A percentile compares a stretch with the other conserved stretches of the same genome.
phyloP scores from a whole-genome alignment of 495 filamentous ascomycete species.

The Aspergillus homomorphus region DNA sequence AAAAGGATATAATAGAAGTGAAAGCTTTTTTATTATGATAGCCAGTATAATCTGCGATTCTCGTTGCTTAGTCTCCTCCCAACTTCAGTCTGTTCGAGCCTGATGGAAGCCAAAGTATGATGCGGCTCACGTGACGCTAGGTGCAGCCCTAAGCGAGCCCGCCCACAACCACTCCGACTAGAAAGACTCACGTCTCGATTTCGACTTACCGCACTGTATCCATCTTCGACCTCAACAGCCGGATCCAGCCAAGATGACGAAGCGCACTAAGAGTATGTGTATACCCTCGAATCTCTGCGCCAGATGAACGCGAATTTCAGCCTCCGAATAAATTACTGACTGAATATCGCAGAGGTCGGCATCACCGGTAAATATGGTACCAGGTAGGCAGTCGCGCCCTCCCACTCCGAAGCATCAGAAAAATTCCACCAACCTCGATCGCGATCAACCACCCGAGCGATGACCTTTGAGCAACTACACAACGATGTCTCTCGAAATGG shows the following conservation, averaged over 20 bases:
- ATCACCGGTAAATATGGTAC: conserved; percentile 70
- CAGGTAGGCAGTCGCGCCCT: conserved; percentile 49
- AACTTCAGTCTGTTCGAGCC: neutral
- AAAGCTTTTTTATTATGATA: neutral
- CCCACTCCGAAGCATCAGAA: conserved; percentile 18
- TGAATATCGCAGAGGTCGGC: conserved; percentile 67
- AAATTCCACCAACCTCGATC: conserved; percentile 23
- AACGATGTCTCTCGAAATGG: conserved; percentile 9
- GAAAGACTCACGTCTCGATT: conserved; percentile 35
- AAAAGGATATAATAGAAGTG: neutral
- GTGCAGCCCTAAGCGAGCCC: conserved; percentile 47
- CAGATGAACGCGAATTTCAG: neutral
- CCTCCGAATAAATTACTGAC: conserved; percentile 32
- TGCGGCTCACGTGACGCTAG: conserved; percentile 28
- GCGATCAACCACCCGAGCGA: conserved; percentile 18
- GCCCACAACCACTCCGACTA: conserved; percentile 44
- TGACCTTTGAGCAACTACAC: conserved; percentile 10
- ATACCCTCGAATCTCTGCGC: conserved; percentile 1
- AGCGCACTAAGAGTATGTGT: conserved; percentile 82
- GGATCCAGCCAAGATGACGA: conserved; percentile 74
- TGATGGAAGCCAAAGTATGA: neutral
- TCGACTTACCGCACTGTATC: conserved; percentile 42
- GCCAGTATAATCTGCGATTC: neutral
- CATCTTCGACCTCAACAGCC: conserved; percentile 46
- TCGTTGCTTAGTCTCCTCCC: neutral